Conservation (phyloP, 192 early-diverging fungal genomes). For the Jimgerdemannia flammicorona region DNA sequence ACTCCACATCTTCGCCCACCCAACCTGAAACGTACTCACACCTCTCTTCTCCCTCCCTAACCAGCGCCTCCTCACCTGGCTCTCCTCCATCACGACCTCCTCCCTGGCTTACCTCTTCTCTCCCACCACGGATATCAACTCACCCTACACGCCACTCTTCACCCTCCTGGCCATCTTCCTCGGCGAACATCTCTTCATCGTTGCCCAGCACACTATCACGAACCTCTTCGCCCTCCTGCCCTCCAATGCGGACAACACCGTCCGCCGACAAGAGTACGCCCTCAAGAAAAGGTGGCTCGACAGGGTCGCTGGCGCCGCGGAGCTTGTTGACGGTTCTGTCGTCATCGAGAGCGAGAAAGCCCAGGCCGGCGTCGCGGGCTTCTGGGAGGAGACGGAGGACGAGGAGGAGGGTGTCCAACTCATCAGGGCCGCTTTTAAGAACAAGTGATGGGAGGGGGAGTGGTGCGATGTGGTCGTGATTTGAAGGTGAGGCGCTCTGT, state of each 20-base stretch:
- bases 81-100: conserved; percentile 56
- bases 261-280: conserved; percentile 31
- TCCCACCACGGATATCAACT: conserved; percentile 29
- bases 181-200: conserved; percentile 33
- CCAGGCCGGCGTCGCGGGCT: neutral
- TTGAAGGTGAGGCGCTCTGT: too few relatives aligned
- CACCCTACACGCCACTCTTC: conserved; percentile 24
- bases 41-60: neutral
- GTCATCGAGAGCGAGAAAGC: neutral
- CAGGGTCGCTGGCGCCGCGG: neutral
- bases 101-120: conserved; percentile 54
- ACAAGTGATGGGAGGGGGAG: neutral
- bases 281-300: conserved; percentile 31
- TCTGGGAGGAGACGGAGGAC: neutral
- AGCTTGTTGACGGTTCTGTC: neutral
- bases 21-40: neutral
- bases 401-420: neutral
- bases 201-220: conserved; percentile 14
- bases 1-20: neutral
- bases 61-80: conserved; percentile 40
- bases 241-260: conserved; percentile 21
- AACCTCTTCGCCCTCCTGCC: conserved; percentile 20
- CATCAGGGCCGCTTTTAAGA: neutral
- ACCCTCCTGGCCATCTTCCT: conserved; percentile 25
- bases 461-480: too few relatives aligned